Conservation (phyloP, 2,329 filamentous ascomycete species). For the Aspergillus uvarum region DNA sequence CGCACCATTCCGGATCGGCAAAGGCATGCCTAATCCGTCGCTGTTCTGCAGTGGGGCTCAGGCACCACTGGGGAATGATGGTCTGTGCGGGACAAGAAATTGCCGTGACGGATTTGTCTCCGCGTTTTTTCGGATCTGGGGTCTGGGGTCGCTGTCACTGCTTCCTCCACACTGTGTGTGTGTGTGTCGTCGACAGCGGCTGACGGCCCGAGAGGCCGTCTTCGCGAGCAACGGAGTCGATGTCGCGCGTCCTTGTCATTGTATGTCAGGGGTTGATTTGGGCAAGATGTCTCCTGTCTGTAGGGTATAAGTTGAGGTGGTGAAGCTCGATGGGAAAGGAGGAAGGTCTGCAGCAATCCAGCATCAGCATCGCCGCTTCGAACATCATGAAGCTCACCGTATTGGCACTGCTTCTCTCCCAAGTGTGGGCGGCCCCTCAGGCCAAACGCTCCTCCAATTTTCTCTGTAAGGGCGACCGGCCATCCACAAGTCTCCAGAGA, state of each 20-base stretch:
- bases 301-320: neutral
- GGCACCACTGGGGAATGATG: neutral
- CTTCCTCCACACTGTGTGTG: neutral
- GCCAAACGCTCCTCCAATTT: conserved; percentile 16
- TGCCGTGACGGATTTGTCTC: conserved; percentile 15
- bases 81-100: neutral
- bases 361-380: neutral
- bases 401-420: conserved; percentile 7
- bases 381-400: conserved; percentile 10
- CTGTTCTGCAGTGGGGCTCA: neutral
- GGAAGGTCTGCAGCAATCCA: neutral
- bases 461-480: conserved; percentile 2
- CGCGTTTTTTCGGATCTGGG: neutral
- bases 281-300: neutral
- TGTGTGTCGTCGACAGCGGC: neutral
- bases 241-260: neutral
- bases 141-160: neutral
- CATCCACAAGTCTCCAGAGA: neutral
- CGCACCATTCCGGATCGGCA: conserved; percentile 1
- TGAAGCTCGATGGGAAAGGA: neutral
- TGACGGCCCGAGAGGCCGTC: conserved; percentile 9
- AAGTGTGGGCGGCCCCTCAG: conserved; percentile 7
- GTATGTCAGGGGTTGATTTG: neutral
- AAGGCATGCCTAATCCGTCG: neutral
- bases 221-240: neutral